Evolutionary conservation across 441 rosid species (phyloP).

Genomic region (Corymbia calophylla): DNA sequence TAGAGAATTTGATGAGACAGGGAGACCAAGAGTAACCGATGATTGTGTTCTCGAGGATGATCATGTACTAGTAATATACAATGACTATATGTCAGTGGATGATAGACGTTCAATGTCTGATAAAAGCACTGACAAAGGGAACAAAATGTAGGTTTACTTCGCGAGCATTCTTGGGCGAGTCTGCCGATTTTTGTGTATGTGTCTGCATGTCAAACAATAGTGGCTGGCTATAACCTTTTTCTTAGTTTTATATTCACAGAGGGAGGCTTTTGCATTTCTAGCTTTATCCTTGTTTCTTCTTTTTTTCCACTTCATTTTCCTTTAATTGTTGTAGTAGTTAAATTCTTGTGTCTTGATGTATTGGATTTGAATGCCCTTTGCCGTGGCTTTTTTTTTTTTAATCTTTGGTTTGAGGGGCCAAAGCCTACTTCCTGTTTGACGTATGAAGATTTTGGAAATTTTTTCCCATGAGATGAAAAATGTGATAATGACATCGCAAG

Average conservation of each 20-base stretch:
- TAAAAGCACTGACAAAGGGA: not conserved
- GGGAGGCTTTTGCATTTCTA: not conserved
- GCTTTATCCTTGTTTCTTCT: not conserved
- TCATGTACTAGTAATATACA: not conserved
- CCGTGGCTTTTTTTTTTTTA: not conserved
- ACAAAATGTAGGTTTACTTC: not conserved
- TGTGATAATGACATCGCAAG: not conserved
- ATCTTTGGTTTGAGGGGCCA: not conserved
- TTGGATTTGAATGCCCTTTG: not conserved
- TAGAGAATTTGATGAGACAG: not conserved
- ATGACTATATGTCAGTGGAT: not conserved
- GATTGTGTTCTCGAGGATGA: not conserved
- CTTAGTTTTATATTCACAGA: not conserved
- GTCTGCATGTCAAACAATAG: not conserved
- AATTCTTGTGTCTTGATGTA: not conserved
- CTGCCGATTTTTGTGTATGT: too few relatives aligned
- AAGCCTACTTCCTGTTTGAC: not conserved
- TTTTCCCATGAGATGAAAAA: not conserved
- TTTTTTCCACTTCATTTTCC: not conserved
- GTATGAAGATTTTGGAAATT: not conserved
- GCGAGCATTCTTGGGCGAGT: not conserved
- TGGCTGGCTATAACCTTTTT: not conserved
- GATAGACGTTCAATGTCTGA: not conserved
- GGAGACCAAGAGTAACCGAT: not conserved
- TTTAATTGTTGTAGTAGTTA: not conserved